A percentile compares a stretch with the other conserved stretches of the same genome.
These are phyloP conservation scores for Sugiyamaella pinicola DNA, from an alignment of 1,139 yeast species.

Conservation along the genomic window DNA sequence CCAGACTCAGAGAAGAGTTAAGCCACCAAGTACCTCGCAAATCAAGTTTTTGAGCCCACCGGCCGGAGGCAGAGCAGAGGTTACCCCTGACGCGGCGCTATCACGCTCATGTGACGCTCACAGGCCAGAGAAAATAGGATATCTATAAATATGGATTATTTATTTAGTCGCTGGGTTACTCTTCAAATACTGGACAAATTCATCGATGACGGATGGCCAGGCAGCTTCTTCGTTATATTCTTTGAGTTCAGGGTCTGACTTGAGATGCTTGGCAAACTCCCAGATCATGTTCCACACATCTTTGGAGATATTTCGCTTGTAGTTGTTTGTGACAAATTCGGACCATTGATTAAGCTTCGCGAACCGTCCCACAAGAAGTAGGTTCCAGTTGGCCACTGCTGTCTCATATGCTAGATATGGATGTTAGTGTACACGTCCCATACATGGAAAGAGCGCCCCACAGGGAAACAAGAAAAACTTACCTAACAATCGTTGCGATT, in stretches of 20 bases:
- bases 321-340: slow-evolving; percentile 47
- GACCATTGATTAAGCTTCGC: slow-evolving; percentile 54
- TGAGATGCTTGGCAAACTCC: slow-evolving; percentile 60
- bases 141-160: slow-evolving; percentile 1
- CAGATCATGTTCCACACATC: slow-evolving; percentile 88
- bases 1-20: too few species aligned
- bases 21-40: too few species aligned
- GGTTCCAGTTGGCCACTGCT: slow-evolving; percentile 77
- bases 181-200: slow-evolving; percentile 57
- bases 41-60: too few species aligned
- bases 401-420: slow-evolving; percentile 48
- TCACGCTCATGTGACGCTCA: background rate
- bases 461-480: too few species aligned
- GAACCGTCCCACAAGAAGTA: slow-evolving; percentile 53
- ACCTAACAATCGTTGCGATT: slow-evolving; percentile 59
- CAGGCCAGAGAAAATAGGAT: too few species aligned
- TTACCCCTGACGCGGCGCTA: slow-evolving; percentile 4
- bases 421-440: slow-evolving; percentile 20
- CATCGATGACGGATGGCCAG: slow-evolving; percentile 92
- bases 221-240: slow-evolving; percentile 71
- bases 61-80: too few species aligned
- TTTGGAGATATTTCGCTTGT: slow-evolving; percentile 54
- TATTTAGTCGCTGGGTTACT: background rate
- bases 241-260: slow-evolving; percentile 53
- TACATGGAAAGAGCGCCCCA: background rate